These are phyloP conservation scores for Epichloe baconii DNA, from an alignment of 2,329 filamentous ascomycete species.

Conservation along the genomic window DNA sequence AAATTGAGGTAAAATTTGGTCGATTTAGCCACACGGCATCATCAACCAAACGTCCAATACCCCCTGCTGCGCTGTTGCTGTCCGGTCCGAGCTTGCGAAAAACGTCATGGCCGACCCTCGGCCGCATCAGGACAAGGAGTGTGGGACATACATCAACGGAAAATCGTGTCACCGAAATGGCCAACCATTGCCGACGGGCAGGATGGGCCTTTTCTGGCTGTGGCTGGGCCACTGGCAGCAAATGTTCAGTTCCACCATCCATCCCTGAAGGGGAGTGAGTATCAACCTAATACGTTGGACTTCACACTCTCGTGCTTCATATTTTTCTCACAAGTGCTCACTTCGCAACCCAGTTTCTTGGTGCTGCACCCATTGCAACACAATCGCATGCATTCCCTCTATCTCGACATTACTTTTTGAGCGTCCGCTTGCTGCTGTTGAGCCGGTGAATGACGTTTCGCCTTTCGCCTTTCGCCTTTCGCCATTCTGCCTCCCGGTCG, in stretches of 20 bases:
- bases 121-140: neutral
- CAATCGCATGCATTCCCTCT: conserved; percentile 7
- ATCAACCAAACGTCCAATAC: neutral
- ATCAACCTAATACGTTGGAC: conserved; percentile 1
- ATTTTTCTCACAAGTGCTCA: conserved; percentile 3
- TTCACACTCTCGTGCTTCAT: conserved; percentile 5
- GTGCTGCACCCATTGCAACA: conserved; percentile 5
- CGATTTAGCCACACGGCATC: neutral
- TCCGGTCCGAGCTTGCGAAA: too few species aligned
- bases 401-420: neutral
- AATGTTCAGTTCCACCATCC: conserved; percentile 5
- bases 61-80: too few species aligned
- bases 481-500: conserved; percentile 18
- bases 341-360: neutral
- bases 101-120: too few species aligned
- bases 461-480: conserved; percentile 1
- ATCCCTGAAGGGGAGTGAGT: conserved; percentile 5
- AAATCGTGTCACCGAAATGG: neutral
- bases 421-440: conserved; percentile 27
- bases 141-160: neutral
- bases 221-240: conserved; percentile 2
- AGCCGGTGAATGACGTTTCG: conserved; percentile 23
- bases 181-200: neutral
- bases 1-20: too few species aligned
- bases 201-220: neutral